Evolutionary conservation across 768 basidiomycete genomes (phyloP).

Genomic region (Lactifluus subvellereus): DNA sequence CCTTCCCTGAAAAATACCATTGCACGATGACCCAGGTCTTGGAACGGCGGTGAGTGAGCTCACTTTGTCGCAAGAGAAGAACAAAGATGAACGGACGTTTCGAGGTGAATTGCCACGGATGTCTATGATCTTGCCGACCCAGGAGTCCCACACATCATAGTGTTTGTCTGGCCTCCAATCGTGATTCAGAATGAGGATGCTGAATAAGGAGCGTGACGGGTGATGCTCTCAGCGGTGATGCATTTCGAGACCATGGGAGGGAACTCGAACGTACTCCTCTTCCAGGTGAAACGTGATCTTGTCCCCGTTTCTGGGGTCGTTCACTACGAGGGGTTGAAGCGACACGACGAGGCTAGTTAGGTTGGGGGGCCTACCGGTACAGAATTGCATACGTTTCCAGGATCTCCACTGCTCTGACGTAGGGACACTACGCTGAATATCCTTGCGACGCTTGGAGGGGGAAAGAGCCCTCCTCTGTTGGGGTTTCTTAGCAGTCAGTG

Average conservation of each 20-base stretch:
- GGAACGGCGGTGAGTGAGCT: background rate
- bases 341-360: background rate
- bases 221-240: background rate
- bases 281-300: background rate
- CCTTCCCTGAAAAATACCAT: slow-evolving; percentile 15
- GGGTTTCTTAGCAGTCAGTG: background rate
- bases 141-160: slow-evolving; percentile 7
- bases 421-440: background rate
- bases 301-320: slow-evolving; percentile 1
- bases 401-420: background rate
- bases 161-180: background rate
- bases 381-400: slow-evolving; percentile 13
- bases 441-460: background rate
- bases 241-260: background rate
- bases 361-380: background rate
- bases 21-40: slow-evolving; percentile 10
- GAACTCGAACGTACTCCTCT: slow-evolving; percentile 2
- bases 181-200: slow-evolving; percentile 11
- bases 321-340: background rate
- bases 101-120: slow-evolving; percentile 14
- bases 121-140: slow-evolving; percentile 14
- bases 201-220: background rate
- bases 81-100: background rate
- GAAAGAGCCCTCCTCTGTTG: background rate
- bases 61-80: background rate